phyloP scores from a whole-genome alignment of 129 eudicot species.

The Flaveria trinervia region DNA sequence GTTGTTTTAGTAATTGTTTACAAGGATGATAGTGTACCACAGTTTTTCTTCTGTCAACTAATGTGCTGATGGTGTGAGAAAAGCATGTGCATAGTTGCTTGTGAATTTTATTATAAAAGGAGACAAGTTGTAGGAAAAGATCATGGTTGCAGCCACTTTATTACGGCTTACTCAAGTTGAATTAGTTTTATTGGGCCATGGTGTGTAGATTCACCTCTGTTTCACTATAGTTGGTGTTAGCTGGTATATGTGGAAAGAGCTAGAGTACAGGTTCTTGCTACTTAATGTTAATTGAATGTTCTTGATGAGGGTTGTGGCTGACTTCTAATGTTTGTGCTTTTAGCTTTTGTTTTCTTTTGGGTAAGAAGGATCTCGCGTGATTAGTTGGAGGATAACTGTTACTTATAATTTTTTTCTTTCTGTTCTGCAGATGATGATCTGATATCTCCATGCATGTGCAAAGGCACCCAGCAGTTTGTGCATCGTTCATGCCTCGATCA shows the following conservation, averaged over 20 bases:
- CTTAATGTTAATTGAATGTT: slow-evolving; percentile 1
- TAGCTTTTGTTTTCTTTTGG: not conserved
- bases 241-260: not conserved
- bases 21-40: slow-evolving; percentile 1
- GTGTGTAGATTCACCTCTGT: not conserved
- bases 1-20: slow-evolving; percentile 6
- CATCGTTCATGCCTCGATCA: slow-evolving; percentile 93
- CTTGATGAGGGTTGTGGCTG: not conserved
- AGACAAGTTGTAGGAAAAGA: not conserved
- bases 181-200: not conserved
- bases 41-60: not conserved
- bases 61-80: not conserved
- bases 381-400: not conserved
- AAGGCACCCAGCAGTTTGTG: slow-evolving; percentile 94
- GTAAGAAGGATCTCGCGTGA: not conserved
- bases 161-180: not conserved
- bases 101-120: not conserved
- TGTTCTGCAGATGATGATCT: slow-evolving; percentile 61
- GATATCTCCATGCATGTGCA: slow-evolving; percentile 98
- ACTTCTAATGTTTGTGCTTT: not conserved
- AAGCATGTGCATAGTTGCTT: not conserved
- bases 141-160: slow-evolving; percentile 5
- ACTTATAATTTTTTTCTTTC: not conserved
- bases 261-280: not conserved
- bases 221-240: slow-evolving; percentile 3